A percentile compares a stretch with the other conserved stretches of the same genome.
Evolutionary conservation across 169 alveolate genomes (phyloP).

Genomic region (Cryptosporidium bovis): DNA sequence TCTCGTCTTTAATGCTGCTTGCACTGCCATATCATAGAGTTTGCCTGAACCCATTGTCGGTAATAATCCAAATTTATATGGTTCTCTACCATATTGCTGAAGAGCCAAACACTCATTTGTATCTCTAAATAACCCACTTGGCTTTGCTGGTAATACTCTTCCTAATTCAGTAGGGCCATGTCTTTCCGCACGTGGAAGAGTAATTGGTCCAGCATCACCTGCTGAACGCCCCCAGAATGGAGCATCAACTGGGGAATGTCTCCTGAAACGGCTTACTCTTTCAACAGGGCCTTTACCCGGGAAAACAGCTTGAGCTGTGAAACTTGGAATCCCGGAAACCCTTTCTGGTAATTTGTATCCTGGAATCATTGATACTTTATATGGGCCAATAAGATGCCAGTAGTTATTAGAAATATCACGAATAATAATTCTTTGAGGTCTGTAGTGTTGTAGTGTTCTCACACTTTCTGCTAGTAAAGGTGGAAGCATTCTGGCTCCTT

Average conservation of each 20-base stretch:
- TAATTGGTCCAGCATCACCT: slow-evolving; percentile 31
- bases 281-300: slow-evolving; percentile 65
- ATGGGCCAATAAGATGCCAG: slow-evolving; percentile 67
- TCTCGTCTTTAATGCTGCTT: slow-evolving; percentile 34
- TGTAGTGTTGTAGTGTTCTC: slow-evolving; percentile 13
- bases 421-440: slow-evolving; percentile 66
- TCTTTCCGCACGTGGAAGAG: slow-evolving; percentile 33
- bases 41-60: slow-evolving; percentile 68
- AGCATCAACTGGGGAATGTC: slow-evolving; percentile 25
- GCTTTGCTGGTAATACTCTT: slow-evolving; percentile 62
- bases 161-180: slow-evolving; percentile 70
- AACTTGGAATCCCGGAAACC: slow-evolving; percentile 32
- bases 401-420: slow-evolving; percentile 14
- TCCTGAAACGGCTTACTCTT: slow-evolving; percentile 43
- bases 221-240: slow-evolving; percentile 73
- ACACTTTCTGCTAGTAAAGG: slow-evolving; percentile 65
- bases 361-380: slow-evolving; percentile 43
- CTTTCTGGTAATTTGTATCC: slow-evolving; percentile 45
- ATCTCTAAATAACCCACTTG: slow-evolving; percentile 63
- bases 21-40: slow-evolving; percentile 65
- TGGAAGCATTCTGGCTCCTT: slow-evolving; percentile 64
- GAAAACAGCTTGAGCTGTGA: slow-evolving; percentile 27
- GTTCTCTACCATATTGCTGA: slow-evolving; percentile 70
- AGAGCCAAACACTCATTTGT: slow-evolving; percentile 69
- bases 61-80: slow-evolving; percentile 52